Base-by-base conservation (phyloP, 1,139 yeast genomes). In the Pichia sp. region DNA sequence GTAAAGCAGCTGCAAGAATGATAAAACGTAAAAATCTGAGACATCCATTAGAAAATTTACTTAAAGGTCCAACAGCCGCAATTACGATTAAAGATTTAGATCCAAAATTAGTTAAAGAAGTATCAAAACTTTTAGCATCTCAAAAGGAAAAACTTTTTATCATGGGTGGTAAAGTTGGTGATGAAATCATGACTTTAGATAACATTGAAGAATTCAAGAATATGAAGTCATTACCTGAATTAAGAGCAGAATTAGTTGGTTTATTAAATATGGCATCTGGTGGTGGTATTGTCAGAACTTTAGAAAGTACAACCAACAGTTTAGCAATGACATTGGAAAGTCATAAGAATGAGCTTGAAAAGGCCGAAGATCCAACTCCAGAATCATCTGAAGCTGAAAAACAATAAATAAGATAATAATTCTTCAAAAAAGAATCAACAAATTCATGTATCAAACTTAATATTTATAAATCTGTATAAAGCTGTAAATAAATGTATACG, bases 21-120 rank as follows among this genome's bases (percentile, higher is more conserved):
- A 73, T 54, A 53, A 64, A 52, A 69, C 69, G 61, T 73, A 77
- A 68, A 66, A 64, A 61, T 59, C 69, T 59, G 56, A 62, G 61
- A 24, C 95, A 87, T 63, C 95, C 95, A 12, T 68, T 90, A 56
- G 64, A 75, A 36, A 80, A 83, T 23, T 72, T 89, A 53, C 74
- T 90, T 51, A 71, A 70, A 54, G 97, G 97, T 7, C 96, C 97
- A 27, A 83, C 96, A 1, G 95, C 92, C 2, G 74, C 86, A n/a
- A 79, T 90, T 48, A 66, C 85, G 23, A 74, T 88, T 53, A 77
- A 79, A 39, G 77, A 76, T 52, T 72, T 85, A 45, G 83, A 87
- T 55, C 96, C 97, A n/a, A 60, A 68, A 20, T 69, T 70, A 26
- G 88, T 89, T 12, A 76, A 78, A 38, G 71, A 72, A 48, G 78